Base-by-base conservation (phyloP, 148 eudicot species). In the Limonium bicolor region DNA sequence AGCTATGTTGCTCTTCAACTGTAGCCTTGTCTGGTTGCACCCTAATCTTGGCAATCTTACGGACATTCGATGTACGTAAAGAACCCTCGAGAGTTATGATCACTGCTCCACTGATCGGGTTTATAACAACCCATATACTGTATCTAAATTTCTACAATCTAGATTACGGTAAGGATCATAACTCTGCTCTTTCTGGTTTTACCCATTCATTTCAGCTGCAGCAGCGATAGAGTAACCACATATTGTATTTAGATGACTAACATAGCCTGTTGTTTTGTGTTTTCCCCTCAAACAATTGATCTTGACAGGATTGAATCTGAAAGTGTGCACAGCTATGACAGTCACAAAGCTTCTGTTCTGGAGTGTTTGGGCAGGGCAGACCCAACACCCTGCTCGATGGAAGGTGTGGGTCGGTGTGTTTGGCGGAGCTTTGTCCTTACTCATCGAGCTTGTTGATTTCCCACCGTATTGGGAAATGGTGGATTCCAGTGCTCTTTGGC, bases 1-100 rank as follows among this genome's bases (percentile, higher is more conserved):
- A 67, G 65, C 70, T 86, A 28, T 76, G 72, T 51, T 66, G 70
- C 49, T 86, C 92, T n/a, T 86, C 93, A 61, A 65, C 73, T 37
- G 76, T 61, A 20, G 92, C 86, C 30, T 61, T 81, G 24, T 68
- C 70, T 57, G 95, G 95, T n/a, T 81, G 62, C 68, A 74, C 80
- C 65, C 77, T 86, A 42, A 47, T 86, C 46, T 17, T 80, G 50
- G 66, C 93, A 26, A 61, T 78, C 47, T 30, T 78, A 22, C 61
- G 96, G 58, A 56, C 65, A 48, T 86, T 86, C 66, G 65, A 56
- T 41, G 59, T 86, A 20, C 72, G 64, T 59, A 53, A 29, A 31
- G 95, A 86, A 67, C 83, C 81, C 59, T 50, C 72, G 34, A 74
- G 86, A 68, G 86, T 80, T 35, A 85, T 77, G 83, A 59, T 77